Percentiles rank a stretch among this genome's conserved stretches.
Conservation (phyloP, 2,329 filamentous ascomycete genomes). For the Fusarium torreyae region DNA sequence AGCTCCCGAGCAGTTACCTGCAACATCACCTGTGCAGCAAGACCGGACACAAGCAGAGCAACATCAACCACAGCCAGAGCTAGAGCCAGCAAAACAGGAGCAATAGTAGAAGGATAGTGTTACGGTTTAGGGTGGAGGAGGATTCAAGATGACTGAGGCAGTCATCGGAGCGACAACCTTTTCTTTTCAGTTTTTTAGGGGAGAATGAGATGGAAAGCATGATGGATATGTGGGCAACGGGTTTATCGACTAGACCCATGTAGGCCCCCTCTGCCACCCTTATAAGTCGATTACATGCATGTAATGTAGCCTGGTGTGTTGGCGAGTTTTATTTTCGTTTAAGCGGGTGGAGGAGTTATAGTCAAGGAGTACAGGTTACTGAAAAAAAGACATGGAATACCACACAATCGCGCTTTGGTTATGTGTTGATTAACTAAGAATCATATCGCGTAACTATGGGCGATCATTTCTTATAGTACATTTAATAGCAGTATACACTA, state of each 20-base stretch:
- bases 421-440: constrained; percentile 6
- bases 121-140: constrained; percentile 11
- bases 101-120: constrained; percentile 12
- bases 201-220: constrained; percentile 32
- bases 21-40: constrained; percentile 5
- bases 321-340: constrained; percentile 37
- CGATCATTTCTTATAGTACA: constrained; percentile 3
- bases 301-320: constrained; percentile 45
- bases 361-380: constrained; percentile 43
- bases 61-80: constrained; percentile 25
- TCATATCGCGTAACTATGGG: constrained; percentile 1
- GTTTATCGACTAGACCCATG: constrained; percentile 23
- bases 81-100: constrained; percentile 28
- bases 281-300: constrained; percentile 47
- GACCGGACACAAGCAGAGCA: constrained; percentile 14
- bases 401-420: constrained; percentile 7
- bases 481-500: constrained; percentile 10
- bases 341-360: constrained; percentile 43
- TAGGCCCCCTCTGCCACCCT: constrained; percentile 23
- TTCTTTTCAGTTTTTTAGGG: constrained; percentile 25
- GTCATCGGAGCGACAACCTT: constrained; percentile 23
- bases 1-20: constrained; percentile 20
- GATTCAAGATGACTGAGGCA: constrained; percentile 5
- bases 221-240: constrained; percentile 31
- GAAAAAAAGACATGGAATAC: constrained; percentile 36